Evolutionary conservation across 2,329 filamentous ascomycete genomes (phyloP).

Genomic region (Xylariaceae sp.): DNA sequence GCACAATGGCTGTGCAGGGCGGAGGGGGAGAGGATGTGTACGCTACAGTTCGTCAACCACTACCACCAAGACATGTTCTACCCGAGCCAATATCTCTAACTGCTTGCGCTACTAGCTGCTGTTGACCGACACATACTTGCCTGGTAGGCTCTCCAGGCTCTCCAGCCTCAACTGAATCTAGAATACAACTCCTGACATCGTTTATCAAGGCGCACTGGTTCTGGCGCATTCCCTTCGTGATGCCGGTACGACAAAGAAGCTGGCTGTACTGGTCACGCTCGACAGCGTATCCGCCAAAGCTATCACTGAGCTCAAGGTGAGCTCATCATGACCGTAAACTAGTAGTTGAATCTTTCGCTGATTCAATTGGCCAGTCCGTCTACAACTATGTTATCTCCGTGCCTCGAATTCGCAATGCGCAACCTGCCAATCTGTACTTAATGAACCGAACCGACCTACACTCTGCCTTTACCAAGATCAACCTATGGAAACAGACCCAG

Average conservation of each 20-base stretch:
- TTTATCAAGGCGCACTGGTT: constrained; percentile 78
- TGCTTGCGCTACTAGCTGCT: constrained; percentile 70
- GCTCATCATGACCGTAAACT: constrained; percentile 28
- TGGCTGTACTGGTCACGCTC: constrained; percentile 82
- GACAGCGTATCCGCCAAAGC: constrained; percentile 79
- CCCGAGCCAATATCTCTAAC: constrained; percentile 28
- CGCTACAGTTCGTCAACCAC: constrained; percentile 57
- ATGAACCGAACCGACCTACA: constrained; percentile 92
- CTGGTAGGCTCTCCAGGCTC: constrained; percentile 71
- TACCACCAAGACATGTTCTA: neutral
- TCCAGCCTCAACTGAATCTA: constrained; percentile 21
- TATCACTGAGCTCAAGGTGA: constrained; percentile 78
- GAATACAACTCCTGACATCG: constrained; percentile 25
- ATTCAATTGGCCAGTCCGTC: constrained; percentile 62
- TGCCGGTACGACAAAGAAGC: constrained; percentile 83
- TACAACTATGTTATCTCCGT: constrained; percentile 92
- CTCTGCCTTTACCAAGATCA: constrained; percentile 95
- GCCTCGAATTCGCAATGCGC: constrained; percentile 76
- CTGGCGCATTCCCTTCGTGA: constrained; percentile 94
- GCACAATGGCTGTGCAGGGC: constrained; percentile 39
- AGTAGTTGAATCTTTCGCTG: constrained; percentile 3
- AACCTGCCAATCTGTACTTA: constrained; percentile 82
- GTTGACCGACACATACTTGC: constrained; percentile 89
- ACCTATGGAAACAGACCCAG: constrained; percentile 88
- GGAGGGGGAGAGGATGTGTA: constrained; percentile 57